Conservation (phyloP, 2,329 filamentous ascomycete species). For the Pseudocercospora cruenta region DNA sequence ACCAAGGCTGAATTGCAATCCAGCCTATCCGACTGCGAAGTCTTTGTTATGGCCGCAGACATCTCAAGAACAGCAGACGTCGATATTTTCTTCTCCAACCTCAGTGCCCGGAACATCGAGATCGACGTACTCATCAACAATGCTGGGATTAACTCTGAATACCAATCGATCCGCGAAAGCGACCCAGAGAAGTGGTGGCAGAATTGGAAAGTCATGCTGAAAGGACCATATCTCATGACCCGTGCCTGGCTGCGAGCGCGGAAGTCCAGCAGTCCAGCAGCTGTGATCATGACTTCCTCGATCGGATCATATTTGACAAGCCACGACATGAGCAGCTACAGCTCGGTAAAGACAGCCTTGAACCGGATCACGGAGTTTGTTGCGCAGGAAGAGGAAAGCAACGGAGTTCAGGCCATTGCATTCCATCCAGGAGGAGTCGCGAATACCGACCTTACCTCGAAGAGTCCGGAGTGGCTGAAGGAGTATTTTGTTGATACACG, state of each 20-base stretch:
- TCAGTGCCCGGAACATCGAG: neutral
- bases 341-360: slow-evolving; percentile 50
- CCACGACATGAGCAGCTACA: slow-evolving; percentile 46
- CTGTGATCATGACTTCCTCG: slow-evolving; percentile 51
- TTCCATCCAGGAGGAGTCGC: slow-evolving; percentile 52
- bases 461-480: slow-evolving; percentile 38
- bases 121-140: slow-evolving; percentile 41
- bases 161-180: slow-evolving; percentile 26
- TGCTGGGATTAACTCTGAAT: slow-evolving; percentile 32
- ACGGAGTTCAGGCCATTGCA: slow-evolving; percentile 43
- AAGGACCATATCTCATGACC: slow-evolving; percentile 42
- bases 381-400: slow-evolving; percentile 45
- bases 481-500: slow-evolving; percentile 1
- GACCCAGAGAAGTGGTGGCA: slow-evolving; percentile 50
- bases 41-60: neutral
- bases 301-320: slow-evolving; percentile 40
- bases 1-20: neutral
- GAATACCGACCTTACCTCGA: slow-evolving; percentile 46
- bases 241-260: slow-evolving; percentile 15
- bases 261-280: neutral
- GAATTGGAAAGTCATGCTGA: slow-evolving; percentile 51
- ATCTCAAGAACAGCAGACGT: neutral
- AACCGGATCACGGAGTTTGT: slow-evolving; percentile 52
- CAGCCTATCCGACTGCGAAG: neutral
- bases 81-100: neutral